Base-by-base conservation (phyloP, 768 basidiomycete species). In the Tulasnella calospora region DNA sequence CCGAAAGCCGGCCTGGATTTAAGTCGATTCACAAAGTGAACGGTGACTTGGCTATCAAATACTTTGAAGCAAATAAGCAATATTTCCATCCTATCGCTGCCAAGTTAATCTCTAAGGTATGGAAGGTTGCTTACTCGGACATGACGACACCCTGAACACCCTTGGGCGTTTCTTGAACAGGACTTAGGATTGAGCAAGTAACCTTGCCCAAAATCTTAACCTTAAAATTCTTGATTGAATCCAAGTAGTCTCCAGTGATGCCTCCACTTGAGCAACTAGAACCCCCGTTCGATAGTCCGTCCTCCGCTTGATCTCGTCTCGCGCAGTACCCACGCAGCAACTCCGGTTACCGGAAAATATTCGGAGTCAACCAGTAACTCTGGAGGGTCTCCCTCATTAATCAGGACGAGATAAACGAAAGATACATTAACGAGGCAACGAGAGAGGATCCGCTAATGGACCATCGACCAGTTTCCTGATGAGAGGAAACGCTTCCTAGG, bases 81-180 rank as follows among this genome's bases (percentile, higher is more conserved):
- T 84, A 84, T 12, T 94, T 94, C 86, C 93, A 94, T 83, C 93
- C 93, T 0, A 93, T 94, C 79, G 93, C 93, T 30, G 85, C 89
- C 80, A 90, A 86, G 83, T 81, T 93, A 81, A 93, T 94, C 81
- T 92, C 92, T 81, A 92, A 92, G 89, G 93, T 92, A 30, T 19
- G 77, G 41, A 44, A 27, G 61, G 13, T 27, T 13, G n/a, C 27
- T 67, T 15, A 67, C 23, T 51, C 47, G 47, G 23, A 23, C 21
- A 23, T 19, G 47, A 23, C 10, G 19, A 8, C 1, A 27, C n/a
- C 10, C n/a, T 67, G 4, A 30, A 67, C 21, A 15, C 10, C 33
- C 13, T 27, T 9, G 61, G 27, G 3, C 13, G n/a, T 33, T 27
- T 23, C n/a, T 33, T 67, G 30, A 67, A 67, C 33, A 67, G 61